Base-by-base conservation (phyloP, 441 rosid genomes). In the Raphanus hybrid region DNA sequence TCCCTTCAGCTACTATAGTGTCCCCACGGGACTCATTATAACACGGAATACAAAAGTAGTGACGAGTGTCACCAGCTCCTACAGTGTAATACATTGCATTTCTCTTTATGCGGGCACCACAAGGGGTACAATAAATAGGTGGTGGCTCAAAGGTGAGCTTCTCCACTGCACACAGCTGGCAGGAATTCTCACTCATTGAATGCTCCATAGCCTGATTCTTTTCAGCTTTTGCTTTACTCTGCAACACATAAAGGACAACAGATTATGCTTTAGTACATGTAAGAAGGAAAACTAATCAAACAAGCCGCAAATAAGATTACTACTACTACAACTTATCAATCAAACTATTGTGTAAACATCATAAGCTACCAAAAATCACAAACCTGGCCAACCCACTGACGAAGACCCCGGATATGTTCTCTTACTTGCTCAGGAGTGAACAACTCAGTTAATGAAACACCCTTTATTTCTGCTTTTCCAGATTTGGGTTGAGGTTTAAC, bases 351-450 rank as follows among this genome's bases (percentile, higher is more conserved):
- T 57, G 68, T 57, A 58, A 41, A 48, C 72, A 64, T 64, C 62
- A 26, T 8, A 59, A 43, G 64, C 72, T 61, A 7, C 15, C 32
- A 54, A 54, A 74, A 43, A 41, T 66, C 27, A 70, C 75, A 61
- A 84, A 94, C 99, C 97, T 96, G 99, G 80, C 99, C 98, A 84
- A 96, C 98, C 99, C 99, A 96, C 84, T 82, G 98, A 80, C 99
- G 90, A 64, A 96, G 97, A 65, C 99, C 99, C 20, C 11, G 74
- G 71, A 96, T 96, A 84, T 96, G 99, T 85, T 86, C 94, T 66
- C 87, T 90, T 48, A 96, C 93, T 90, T 96, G 98, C 81, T 96
- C 98, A 29, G 99, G 98, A 57, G 98, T 94, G 85, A 96, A 96
- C 76, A 96, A 83, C 83, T 96, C 99, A 50, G 92, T 96, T 87